A percentile compares a stretch with the other conserved stretches of the same genome.
Evolutionary conservation across 495 filamentous ascomycete genomes (phyloP).

Genomic region (Filosporella fistucella): DNA sequence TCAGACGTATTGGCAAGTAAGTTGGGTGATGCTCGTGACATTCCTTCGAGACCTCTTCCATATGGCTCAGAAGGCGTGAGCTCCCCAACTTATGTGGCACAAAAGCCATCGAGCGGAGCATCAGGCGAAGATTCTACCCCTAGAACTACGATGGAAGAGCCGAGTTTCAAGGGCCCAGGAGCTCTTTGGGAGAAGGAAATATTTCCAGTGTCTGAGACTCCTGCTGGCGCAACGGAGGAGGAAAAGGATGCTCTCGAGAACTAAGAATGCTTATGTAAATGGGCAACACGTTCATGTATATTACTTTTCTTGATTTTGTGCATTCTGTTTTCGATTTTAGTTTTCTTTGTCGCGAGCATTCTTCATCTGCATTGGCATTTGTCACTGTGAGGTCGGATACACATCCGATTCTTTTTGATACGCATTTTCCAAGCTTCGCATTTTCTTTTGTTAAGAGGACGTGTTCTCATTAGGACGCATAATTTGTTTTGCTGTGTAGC

Average conservation of each 20-base stretch:
- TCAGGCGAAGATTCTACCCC: slow-evolving; percentile 16
- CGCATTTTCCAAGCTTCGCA: no score
- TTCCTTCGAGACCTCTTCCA: slow-evolving; percentile 38
- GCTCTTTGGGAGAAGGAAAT: slow-evolving; percentile 41
- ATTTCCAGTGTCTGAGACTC: slow-evolving; percentile 28
- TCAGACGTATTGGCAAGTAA: slow-evolving; percentile 48
- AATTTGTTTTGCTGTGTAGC: no score
- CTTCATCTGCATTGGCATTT: no score
- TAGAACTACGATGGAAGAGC: slow-evolving; percentile 24
- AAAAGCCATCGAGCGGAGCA: slow-evolving; percentile 23
- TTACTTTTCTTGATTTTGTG: no score
- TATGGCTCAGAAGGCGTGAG: slow-evolving; percentile 40
- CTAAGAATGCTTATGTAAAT: no score
- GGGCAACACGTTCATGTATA: no score
- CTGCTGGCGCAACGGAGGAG: slow-evolving; percentile 34
- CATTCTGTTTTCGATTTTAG: no score
- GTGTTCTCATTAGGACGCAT: no score
- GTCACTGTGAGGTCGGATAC: no score
- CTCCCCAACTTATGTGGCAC: slow-evolving; percentile 43
- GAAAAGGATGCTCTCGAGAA: slow-evolving; percentile 36
- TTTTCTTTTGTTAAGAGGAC: no score
- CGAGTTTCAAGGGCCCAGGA: slow-evolving; percentile 42
- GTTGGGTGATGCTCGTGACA: slow-evolving; percentile 31
- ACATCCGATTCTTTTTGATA: no score
- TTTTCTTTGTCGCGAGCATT: no score